phyloP scores from a whole-genome alignment of 441 rosid genomes.

The Pelargonium cotyledonis region DNA sequence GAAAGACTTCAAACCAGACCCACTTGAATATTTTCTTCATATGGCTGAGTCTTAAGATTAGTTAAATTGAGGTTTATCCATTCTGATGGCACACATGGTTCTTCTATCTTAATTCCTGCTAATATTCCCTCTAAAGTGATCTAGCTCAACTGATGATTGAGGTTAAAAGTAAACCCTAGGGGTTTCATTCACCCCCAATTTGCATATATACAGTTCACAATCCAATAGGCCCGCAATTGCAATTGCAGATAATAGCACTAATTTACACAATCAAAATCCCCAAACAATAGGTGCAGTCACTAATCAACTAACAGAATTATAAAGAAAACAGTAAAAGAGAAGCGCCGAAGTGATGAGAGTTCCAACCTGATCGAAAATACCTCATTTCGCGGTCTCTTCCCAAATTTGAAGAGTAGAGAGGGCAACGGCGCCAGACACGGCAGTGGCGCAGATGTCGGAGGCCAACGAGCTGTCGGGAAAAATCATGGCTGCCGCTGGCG shows the following conservation, averaged over 20 bases:
- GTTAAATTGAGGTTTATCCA: neutral
- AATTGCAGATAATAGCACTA: no score
- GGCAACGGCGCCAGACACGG: constrained; percentile 38
- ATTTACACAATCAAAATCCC: neutral
- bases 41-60: neutral
- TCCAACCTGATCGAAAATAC: constrained; percentile 55
- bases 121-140: neutral
- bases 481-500: constrained; percentile 30
- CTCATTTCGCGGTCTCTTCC: constrained; percentile 62
- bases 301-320: neutral
- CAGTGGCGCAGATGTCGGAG: constrained; percentile 54
- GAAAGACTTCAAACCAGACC: neutral
- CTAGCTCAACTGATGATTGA: neutral
- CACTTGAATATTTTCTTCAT: neutral
- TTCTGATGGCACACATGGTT: no score
- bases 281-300: neutral
- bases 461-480: constrained; percentile 42
- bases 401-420: constrained; percentile 47
- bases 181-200: neutral
- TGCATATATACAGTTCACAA: neutral
- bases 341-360: neutral
- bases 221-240: neutral
- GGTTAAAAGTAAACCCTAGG: neutral
- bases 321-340: neutral
- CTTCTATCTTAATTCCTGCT: neutral